These are phyloP conservation scores for Aurantiochytrium sp. DNA, from an alignment of 108 stramenopile genomes.

Conservation along the genomic window DNA sequence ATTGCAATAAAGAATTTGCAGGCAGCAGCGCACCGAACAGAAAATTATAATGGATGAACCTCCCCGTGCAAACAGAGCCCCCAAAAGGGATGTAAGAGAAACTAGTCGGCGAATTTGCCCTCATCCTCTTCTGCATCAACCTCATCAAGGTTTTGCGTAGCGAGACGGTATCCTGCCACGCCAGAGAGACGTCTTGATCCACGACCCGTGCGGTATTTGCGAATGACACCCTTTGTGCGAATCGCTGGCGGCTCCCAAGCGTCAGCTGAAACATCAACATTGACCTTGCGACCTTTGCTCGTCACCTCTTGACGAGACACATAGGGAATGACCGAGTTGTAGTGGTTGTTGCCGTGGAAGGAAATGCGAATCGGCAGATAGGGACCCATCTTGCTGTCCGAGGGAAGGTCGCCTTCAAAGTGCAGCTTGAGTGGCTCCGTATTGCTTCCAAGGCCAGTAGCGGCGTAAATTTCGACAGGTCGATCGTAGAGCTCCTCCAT, in stretches of 20 bases:
- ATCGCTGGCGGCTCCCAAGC: neutral
- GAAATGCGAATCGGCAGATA: slow-evolving; percentile 18
- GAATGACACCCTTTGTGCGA: neutral
- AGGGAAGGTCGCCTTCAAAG: slow-evolving; percentile 18
- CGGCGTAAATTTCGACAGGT: neutral
- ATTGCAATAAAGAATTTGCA: no score
- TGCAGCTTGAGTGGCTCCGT: slow-evolving; percentile 7
- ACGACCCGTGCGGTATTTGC: neutral
- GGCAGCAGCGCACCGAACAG: neutral
- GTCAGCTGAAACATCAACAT: neutral
- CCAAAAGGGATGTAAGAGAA: neutral
- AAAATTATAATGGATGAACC: neutral
- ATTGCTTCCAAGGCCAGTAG: neutral
- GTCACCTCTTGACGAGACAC: neutral
- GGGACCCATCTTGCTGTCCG: neutral
- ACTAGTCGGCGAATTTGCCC: neutral
- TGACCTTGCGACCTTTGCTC: neutral
- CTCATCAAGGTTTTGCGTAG: neutral
- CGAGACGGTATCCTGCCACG: neutral
- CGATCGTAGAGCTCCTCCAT: slow-evolving; percentile 75
- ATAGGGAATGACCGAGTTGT: slow-evolving; percentile 27
- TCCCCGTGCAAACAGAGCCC: neutral
- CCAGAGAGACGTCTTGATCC: neutral
- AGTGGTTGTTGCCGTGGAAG: slow-evolving; percentile 35
- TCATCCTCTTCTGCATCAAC: neutral